Conservation (phyloP, 2,329 filamentous ascomycete genomes). For the Cladosporium cucumerinum region DNA sequence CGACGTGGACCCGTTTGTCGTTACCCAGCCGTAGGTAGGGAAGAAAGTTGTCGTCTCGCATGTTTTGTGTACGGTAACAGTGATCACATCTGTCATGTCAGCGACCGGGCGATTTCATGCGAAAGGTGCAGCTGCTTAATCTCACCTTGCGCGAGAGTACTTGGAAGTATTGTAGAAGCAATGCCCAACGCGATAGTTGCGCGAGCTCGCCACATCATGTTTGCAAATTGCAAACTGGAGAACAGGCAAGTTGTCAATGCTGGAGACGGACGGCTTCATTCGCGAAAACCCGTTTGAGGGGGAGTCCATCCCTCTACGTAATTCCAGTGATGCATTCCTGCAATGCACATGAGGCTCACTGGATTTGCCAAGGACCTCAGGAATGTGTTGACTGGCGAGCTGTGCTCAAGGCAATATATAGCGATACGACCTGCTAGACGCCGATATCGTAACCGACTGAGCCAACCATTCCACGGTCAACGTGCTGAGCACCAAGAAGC, state of each 20-base stretch:
- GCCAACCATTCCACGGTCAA: neutral
- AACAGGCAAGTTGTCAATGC: neutral
- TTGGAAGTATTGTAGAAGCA: neutral
- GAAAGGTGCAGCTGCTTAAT: neutral
- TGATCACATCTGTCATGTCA: slow-evolving; percentile 8
- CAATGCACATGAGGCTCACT: neutral
- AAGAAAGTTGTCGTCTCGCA: slow-evolving; percentile 12
- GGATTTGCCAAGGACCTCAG: neutral
- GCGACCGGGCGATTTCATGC: neutral
- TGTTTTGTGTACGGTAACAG: slow-evolving; percentile 9
- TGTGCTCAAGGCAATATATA: neutral
- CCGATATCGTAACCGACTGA: neutral
- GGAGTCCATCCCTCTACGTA: neutral
- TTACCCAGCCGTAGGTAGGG: slow-evolving; percentile 12
- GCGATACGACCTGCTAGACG: neutral
- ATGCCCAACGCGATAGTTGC: neutral
- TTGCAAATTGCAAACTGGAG: neutral
- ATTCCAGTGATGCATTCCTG: neutral
- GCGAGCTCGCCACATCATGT: neutral
- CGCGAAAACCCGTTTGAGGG: neutral
- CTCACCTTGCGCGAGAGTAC: neutral
- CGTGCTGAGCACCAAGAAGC: neutral
- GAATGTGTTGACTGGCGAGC: neutral
- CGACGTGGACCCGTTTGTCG: slow-evolving; percentile 11
- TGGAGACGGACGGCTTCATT: neutral